Percentiles rank a stretch among this genome's conserved stretches.
phyloP scores from a whole-genome alignment of 208 protist species.

The Trypanosoma vivax region DNA sequence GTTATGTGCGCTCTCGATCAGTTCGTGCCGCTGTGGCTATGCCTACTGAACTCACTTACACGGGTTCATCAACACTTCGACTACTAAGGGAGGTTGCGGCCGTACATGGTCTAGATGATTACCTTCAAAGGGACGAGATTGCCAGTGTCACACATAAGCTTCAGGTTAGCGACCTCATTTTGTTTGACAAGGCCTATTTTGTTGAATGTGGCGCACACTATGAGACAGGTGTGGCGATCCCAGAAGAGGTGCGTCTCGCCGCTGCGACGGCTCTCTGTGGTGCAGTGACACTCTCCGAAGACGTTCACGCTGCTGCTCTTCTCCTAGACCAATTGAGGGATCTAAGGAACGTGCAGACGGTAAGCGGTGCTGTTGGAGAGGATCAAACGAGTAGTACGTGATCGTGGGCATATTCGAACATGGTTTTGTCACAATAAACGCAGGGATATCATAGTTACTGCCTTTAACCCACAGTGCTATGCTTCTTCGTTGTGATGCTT shows the following conservation, averaged over 20 bases:
- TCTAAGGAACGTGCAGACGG: neutral
- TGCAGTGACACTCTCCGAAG: constrained; percentile 31
- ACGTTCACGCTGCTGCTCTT: constrained; percentile 17
- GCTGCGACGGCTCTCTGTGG: constrained; percentile 63
- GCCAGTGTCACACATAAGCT: constrained; percentile 13
- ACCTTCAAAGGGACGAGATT: constrained; percentile 18
- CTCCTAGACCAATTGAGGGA: constrained; percentile 21
- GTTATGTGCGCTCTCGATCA: constrained; percentile 27
- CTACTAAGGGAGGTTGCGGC: constrained; percentile 30
- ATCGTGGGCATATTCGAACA: too few relatives aligned
- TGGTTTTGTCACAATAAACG: too few relatives aligned
- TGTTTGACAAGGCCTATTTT: constrained; percentile 29
- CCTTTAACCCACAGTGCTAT: too few relatives aligned
- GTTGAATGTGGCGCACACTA: neutral
- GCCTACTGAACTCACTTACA: constrained; percentile 54
- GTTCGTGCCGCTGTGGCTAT: constrained; percentile 36
- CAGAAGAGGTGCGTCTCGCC: constrained; percentile 54
- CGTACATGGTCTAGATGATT: constrained; percentile 18
- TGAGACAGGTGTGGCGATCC: constrained; percentile 5
- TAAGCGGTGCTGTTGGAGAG: constrained; percentile 2
- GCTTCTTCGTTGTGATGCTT: too few relatives aligned
- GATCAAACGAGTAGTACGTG: neutral
- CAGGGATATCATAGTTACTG: too few relatives aligned
- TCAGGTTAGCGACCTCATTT: constrained; percentile 29
- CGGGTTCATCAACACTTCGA: constrained; percentile 40